A percentile compares a stretch with the other conserved stretches of the same genome.
Evolutionary conservation across 306 rosid species (phyloP).

Genomic region (Cucurbita moschata): DNA sequence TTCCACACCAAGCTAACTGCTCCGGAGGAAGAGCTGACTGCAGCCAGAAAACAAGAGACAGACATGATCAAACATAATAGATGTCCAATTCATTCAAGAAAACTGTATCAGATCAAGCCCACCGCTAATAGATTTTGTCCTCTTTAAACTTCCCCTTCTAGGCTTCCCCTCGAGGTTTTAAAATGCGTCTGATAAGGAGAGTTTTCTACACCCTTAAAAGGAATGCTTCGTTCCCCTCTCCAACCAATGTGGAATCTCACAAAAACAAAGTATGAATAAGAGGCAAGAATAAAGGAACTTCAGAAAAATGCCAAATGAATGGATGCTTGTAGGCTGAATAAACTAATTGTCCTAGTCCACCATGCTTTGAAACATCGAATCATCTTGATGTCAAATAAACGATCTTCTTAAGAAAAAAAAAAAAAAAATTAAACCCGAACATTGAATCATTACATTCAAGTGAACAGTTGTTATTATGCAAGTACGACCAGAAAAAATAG

Average conservation of each 20-base stretch:
- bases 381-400: background rate
- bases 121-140: too few relatives aligned
- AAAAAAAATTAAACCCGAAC: background rate
- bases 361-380: background rate
- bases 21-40: constrained; percentile 93
- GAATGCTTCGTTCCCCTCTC: too few relatives aligned
- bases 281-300: background rate
- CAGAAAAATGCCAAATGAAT: background rate
- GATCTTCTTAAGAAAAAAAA: background rate
- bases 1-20: constrained; percentile 92
- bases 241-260: too few relatives aligned
- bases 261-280: background rate
- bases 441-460: background rate
- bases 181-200: too few relatives aligned
- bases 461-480: background rate
- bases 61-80: background rate
- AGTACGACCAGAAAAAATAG: background rate
- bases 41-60: constrained; percentile 15
- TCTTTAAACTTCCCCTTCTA: too few relatives aligned
- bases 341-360: background rate
- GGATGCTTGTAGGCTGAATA: background rate
- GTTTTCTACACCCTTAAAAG: too few relatives aligned
- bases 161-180: too few relatives aligned
- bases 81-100: constrained; percentile 1
- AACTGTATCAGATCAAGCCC: too few relatives aligned